Evolutionary conservation across 75 land plant species (phyloP).

Genomic region (Cupressus sempervirens): DNA sequence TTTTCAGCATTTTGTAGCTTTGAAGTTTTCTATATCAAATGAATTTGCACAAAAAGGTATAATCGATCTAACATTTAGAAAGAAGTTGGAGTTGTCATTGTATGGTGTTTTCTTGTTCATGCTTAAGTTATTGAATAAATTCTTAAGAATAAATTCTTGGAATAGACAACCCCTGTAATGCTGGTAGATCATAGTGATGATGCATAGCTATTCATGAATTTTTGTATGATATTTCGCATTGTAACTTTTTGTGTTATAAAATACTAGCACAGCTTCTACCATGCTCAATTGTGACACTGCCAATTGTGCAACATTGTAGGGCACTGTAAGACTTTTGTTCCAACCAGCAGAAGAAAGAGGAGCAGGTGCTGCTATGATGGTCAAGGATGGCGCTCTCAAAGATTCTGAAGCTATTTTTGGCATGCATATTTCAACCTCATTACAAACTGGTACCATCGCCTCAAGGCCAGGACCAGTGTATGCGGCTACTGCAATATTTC

Average conservation of each 20-base stretch:
- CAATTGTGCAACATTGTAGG: conserved; percentile 26
- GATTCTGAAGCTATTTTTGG: conserved; percentile 74
- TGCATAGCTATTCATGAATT: background rate
- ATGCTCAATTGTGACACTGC: background rate
- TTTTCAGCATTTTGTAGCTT: too few species aligned
- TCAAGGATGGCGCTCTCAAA: conserved; percentile 74
- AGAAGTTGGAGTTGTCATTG: background rate
- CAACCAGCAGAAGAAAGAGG: conserved; percentile 89
- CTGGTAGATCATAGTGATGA: background rate
- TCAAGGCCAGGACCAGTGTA: conserved; percentile 41
- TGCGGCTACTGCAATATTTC: conserved; percentile 59
- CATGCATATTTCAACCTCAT: conserved; percentile 42
- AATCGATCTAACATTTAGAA: background rate
- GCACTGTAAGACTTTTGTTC: conserved; percentile 75
- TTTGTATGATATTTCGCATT: background rate
- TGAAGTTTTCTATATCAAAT: too few species aligned
- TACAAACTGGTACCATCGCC: conserved; percentile 46
- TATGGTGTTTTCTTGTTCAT: background rate
- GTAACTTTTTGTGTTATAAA: background rate
- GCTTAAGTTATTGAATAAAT: background rate
- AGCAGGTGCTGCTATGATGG: conserved; percentile 74
- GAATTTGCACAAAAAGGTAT: too few species aligned
- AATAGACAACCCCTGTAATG: background rate
- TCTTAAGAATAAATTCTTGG: background rate
- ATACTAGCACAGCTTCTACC: background rate